phyloP scores from a whole-genome alignment of 768 basidiomycete genomes.

The Boletus edulis region DNA sequence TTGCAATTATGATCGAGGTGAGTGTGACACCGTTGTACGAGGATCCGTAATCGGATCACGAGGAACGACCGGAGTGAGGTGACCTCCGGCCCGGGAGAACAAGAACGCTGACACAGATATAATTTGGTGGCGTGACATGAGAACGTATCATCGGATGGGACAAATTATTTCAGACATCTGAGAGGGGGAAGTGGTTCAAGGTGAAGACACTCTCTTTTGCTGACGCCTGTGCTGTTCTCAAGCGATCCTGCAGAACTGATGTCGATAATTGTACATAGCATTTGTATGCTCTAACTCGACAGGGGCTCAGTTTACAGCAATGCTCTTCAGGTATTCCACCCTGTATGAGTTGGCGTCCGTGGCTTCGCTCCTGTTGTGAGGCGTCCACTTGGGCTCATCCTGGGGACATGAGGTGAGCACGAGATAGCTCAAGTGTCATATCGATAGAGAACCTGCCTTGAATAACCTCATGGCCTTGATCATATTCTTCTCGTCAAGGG shows the following conservation, averaged over 20 bases:
- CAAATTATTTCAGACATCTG: no score
- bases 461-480: conserved; percentile 83
- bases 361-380: conserved; percentile 58
- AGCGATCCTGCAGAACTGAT: background rate
- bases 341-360: conserved; percentile 69
- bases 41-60: no score
- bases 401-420: conserved; percentile 27
- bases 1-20: no score
- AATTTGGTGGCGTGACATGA: no score
- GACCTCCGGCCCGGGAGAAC: no score
- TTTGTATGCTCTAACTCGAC: background rate
- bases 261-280: background rate
- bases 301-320: conserved; percentile 35
- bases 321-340: conserved; percentile 53
- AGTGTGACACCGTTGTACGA: no score
- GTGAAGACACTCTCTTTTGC: background rate
- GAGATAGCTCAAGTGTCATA: background rate
- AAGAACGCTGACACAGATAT: no score
- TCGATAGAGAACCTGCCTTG: conserved; percentile 48
- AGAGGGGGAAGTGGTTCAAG: background rate
- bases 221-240: no score
- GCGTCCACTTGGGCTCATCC: conserved; percentile 92
- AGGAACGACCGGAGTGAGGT: no score
- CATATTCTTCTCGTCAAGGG: conserved; percentile 70
- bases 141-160: no score